A percentile compares a stretch with the other conserved stretches of the same genome.
phyloP scores from a whole-genome alignment of 2,329 filamentous ascomycete species.

The Aspergillus proliferans region DNA sequence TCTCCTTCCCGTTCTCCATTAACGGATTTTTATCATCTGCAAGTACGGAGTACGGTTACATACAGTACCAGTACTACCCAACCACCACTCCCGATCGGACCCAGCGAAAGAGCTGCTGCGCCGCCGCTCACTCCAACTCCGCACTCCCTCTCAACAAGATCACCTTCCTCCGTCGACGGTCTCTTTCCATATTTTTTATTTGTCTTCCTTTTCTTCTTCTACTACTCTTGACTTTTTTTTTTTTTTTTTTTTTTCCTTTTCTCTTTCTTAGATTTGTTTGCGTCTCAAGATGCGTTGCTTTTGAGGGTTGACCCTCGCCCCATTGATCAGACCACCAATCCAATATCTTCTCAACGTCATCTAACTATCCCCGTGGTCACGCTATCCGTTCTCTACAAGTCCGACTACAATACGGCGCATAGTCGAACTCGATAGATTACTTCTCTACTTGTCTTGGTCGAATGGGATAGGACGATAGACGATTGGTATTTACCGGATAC shows the following conservation, averaged over 20 bases:
- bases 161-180: too few species aligned
- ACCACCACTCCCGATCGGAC: too few species aligned
- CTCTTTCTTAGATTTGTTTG: neutral
- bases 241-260: constrained; percentile 2
- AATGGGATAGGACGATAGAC: too few species aligned
- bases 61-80: too few species aligned
- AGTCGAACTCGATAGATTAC: neutral
- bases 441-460: neutral
- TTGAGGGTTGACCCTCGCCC: constrained; percentile 20
- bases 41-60: too few species aligned
- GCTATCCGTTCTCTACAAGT: constrained; percentile 15
- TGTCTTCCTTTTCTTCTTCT: constrained; percentile 11
- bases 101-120: too few species aligned
- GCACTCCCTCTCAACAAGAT: neutral
- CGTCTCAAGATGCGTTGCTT: constrained; percentile 21
- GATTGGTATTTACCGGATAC: neutral
- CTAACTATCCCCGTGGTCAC: constrained; percentile 18
- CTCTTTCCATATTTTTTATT: constrained; percentile 2
- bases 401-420: constrained; percentile 15
- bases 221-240: constrained; percentile 1
- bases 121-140: neutral
- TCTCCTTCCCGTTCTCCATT: neutral
- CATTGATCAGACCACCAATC: constrained; percentile 7
- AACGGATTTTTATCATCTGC: neutral
- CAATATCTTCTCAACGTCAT: constrained; percentile 27